Evolutionary conservation across 306 rosid genomes (phyloP).

Genomic region (Echinosophora koreensis): DNA sequence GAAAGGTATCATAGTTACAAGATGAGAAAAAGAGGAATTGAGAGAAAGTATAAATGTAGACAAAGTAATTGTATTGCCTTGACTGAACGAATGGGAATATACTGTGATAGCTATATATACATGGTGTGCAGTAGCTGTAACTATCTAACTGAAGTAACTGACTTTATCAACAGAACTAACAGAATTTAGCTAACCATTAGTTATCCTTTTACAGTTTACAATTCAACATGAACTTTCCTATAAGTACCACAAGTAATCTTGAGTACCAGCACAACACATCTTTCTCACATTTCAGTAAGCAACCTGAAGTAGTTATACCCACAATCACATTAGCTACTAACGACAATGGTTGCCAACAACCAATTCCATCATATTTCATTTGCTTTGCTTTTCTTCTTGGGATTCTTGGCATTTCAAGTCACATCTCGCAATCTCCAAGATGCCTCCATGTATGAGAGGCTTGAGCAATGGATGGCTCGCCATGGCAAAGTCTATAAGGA

Average conservation of each 20-base stretch:
- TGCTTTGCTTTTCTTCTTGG: constrained; percentile 45
- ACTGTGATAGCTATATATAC: too few relatives aligned
- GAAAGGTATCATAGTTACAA: too few relatives aligned
- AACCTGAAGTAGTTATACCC: neutral
- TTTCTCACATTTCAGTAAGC: neutral
- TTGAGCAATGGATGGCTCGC: constrained; percentile 50
- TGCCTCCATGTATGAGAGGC: constrained; percentile 42
- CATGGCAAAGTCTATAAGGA: constrained; percentile 41
- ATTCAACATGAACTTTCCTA: constrained; percentile 8
- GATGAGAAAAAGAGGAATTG: too few relatives aligned
- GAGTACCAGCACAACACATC: neutral
- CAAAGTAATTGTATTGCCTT: too few relatives aligned
- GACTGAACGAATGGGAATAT: too few relatives aligned
- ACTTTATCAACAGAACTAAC: too few relatives aligned
- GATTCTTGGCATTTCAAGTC: constrained; percentile 43
- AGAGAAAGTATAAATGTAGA: too few relatives aligned
- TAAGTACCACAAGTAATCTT: neutral
- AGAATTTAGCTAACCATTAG: too few relatives aligned
- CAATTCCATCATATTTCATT: constrained; percentile 15
- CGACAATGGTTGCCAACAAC: constrained; percentile 36
- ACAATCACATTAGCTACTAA: neutral
- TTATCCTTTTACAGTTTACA: neutral
- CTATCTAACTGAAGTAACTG: too few relatives aligned
- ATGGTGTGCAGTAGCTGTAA: too few relatives aligned
- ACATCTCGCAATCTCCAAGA: constrained; percentile 50